phyloP scores from a whole-genome alignment of 2,329 filamentous ascomycete genomes.

The Neonectria faginata region DNA sequence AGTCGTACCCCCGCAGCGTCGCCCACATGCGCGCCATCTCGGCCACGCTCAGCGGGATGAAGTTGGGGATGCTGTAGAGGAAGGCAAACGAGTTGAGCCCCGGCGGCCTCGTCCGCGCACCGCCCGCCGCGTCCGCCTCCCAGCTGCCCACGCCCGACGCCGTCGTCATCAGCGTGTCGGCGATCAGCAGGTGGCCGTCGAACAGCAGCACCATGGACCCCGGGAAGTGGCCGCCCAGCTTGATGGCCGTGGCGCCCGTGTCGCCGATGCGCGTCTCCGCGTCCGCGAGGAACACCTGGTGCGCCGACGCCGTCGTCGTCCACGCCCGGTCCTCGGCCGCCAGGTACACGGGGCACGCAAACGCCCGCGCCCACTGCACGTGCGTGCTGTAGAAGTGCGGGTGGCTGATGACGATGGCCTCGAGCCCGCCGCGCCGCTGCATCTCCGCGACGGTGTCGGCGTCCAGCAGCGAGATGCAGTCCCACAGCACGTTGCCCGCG shows the following conservation, averaged over 20 bases:
- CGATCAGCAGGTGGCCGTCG: conserved; percentile 73
- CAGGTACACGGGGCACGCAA: conserved; percentile 77
- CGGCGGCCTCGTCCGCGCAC: conserved; percentile 51
- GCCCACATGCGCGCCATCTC: conserved; percentile 77
- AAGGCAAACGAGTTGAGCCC: conserved; percentile 72
- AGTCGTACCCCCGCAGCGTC: conserved; percentile 71
- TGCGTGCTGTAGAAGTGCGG: conserved; percentile 87
- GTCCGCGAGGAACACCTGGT: conserved; percentile 61
- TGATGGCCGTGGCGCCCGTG: conserved; percentile 70
- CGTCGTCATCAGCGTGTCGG: conserved; percentile 81
- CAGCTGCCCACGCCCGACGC: conserved; percentile 65
- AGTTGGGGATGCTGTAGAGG: conserved; percentile 82
- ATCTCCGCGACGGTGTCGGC: conserved; percentile 70
- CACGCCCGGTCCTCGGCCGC: conserved; percentile 74
- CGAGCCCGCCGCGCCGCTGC: conserved; percentile 71
- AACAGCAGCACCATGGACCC: conserved; percentile 77
- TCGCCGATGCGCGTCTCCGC: conserved; percentile 55
- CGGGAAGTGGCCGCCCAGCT: conserved; percentile 83
- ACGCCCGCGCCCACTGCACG: conserved; percentile 76
- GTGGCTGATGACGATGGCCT: conserved; percentile 80
- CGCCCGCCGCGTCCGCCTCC: conserved; percentile 55
- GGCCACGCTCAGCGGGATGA: conserved; percentile 75
- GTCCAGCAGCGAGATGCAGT: conserved; percentile 78
- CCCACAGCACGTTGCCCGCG: conserved; percentile 81
- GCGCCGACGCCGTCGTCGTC: conserved; percentile 62